phyloP scores from a whole-genome alignment of 768 basidiomycete species.

The Mycena polygramma region DNA sequence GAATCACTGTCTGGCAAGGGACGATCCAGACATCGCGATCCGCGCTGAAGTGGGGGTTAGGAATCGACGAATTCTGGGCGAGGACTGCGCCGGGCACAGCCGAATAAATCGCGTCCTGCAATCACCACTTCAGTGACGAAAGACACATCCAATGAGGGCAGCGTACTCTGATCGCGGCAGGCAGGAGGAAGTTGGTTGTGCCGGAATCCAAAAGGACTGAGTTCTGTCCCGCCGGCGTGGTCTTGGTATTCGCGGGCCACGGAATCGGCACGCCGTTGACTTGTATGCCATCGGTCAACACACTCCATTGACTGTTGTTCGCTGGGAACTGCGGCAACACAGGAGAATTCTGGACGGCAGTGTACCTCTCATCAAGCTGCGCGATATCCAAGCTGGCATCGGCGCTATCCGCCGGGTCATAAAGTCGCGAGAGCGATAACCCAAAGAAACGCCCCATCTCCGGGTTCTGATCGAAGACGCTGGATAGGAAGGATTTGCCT shows the following conservation, averaged over 20 bases:
- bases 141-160: too few species aligned
- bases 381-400: not conserved
- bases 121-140: too few species aligned
- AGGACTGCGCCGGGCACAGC: conserved; percentile 5
- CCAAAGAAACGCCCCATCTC: not conserved
- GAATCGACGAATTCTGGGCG: not conserved
- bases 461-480: conserved; percentile 10
- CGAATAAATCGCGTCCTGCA: not conserved
- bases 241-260: not conserved
- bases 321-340: not conserved
- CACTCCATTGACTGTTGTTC: not conserved
- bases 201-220: not conserved
- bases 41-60: not conserved
- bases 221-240: not conserved
- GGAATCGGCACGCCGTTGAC: not conserved
- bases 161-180: not conserved
- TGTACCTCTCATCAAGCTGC: not conserved
- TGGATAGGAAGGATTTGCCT: conserved; percentile 16
- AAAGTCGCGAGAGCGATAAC: not conserved
- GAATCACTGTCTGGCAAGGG: not conserved
- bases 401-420: not conserved
- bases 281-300: not conserved
- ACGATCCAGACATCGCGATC: conserved; percentile 5
- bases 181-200: conserved; percentile 4
- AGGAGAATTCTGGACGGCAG: not conserved